phyloP scores from a whole-genome alignment of 2,329 filamentous ascomycete species.

The Didymella segeticola region DNA sequence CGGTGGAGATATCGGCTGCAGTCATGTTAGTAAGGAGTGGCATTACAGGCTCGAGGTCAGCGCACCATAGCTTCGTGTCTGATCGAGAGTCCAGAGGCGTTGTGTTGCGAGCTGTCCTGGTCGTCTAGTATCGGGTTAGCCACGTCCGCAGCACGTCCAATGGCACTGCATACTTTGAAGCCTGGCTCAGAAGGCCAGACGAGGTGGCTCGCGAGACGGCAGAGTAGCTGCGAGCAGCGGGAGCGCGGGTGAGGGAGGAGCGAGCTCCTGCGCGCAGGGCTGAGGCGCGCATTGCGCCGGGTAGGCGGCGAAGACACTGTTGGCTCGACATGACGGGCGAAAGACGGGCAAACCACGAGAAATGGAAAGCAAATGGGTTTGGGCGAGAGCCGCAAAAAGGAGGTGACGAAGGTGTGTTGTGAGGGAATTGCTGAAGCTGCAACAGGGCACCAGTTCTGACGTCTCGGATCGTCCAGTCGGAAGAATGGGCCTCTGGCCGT shows the following conservation, averaged over 20 bases:
- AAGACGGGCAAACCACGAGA: conserved; percentile 13
- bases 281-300: conserved; percentile 37
- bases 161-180: conserved; percentile 35
- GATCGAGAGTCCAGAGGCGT: conserved; percentile 37
- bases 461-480: conserved; percentile 34
- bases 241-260: conserved; percentile 32
- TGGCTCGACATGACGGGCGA: conserved; percentile 43
- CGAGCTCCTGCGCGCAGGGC: conserved; percentile 40
- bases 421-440: conserved; percentile 41
- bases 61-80: conserved; percentile 47
- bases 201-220: conserved; percentile 43
- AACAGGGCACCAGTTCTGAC: conserved; percentile 34
- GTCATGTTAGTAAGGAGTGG: background rate
- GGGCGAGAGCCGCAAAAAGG: conserved; percentile 16
- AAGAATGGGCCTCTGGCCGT: conserved; percentile 29
- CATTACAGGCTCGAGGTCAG: background rate
- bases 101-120: conserved; percentile 37
- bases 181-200: conserved; percentile 41
- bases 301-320: conserved; percentile 49
- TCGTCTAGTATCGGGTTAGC: conserved; percentile 35
- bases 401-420: conserved; percentile 23
- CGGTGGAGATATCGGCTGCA: conserved; percentile 72
- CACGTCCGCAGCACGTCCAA: conserved; percentile 5
- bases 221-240: conserved; percentile 43
- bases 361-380: conserved; percentile 16